phyloP scores from a whole-genome alignment of 2,329 filamentous ascomycete genomes.

The Fusarium graminum region DNA sequence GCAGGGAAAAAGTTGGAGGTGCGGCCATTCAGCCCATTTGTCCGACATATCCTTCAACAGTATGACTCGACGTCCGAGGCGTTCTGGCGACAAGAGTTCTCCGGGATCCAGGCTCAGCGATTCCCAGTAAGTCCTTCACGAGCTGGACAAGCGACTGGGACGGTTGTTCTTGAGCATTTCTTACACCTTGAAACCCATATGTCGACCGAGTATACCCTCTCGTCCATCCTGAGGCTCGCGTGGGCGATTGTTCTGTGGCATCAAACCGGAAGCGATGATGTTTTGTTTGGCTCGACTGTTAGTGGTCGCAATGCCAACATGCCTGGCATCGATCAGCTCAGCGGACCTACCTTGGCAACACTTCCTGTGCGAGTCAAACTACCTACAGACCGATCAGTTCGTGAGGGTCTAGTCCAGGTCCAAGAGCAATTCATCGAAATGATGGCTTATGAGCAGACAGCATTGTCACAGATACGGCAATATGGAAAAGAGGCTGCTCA shows the following conservation, averaged over 20 bases:
- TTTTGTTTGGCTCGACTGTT: slow-evolving; percentile 5
- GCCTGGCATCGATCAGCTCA: slow-evolving; percentile 5
- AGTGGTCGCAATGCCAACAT: slow-evolving; percentile 4
- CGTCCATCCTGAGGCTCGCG: slow-evolving; percentile 1
- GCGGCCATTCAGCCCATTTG: slow-evolving; percentile 1
- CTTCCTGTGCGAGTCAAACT: background rate
- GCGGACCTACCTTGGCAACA: background rate
- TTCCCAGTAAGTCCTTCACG: background rate
- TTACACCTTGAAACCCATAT: background rate
- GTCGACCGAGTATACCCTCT: slow-evolving; percentile 1
- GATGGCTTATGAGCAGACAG: slow-evolving; percentile 17
- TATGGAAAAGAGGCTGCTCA: background rate
- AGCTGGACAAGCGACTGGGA: background rate
- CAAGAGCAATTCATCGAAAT: slow-evolving; percentile 6
- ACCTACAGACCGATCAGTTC: background rate
- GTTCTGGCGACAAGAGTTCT: slow-evolving; percentile 9
- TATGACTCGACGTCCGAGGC: background rate
- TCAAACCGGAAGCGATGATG: background rate
- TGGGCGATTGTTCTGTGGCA: slow-evolving; percentile 5
- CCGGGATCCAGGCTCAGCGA: background rate
- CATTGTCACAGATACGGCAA: background rate
- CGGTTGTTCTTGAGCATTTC: background rate
- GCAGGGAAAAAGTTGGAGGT: background rate
- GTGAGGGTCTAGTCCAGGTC: background rate
- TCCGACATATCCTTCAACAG: background rate